These are phyloP conservation scores for Phlebopus sp. DNA, from an alignment of 1,284 basidiomycete genomes.

Conservation along the genomic window DNA sequence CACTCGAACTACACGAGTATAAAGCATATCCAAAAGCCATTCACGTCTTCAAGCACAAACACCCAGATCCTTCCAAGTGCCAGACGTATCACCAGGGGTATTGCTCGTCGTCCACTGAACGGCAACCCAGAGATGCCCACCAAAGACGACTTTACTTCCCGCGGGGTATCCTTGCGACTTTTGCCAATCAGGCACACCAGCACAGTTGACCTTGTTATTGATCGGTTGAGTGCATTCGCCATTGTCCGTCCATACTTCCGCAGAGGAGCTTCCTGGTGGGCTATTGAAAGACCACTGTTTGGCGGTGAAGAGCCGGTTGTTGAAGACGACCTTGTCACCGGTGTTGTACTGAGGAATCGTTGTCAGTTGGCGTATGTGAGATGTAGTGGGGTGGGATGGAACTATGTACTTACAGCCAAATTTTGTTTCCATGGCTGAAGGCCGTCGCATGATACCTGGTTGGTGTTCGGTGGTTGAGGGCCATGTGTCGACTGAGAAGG, in stretches of 20 bases:
- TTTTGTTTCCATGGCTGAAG: slow-evolving; percentile 1
- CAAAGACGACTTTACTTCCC: background rate
- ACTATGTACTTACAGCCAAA: slow-evolving; percentile 1
- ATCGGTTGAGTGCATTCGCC: background rate
- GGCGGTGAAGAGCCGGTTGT: slow-evolving; percentile 2
- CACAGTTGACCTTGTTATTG: slow-evolving; percentile 4
- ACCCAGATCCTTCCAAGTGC: slow-evolving; percentile 6
- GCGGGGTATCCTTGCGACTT: background rate
- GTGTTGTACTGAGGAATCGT: background rate
- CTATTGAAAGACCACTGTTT: slow-evolving; percentile 8
- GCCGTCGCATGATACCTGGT: background rate
- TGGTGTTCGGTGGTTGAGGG: too few relatives aligned
- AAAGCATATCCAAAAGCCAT: too few relatives aligned
- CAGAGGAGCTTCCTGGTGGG: background rate
- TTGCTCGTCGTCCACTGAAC: slow-evolving; percentile 7
- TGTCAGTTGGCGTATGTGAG: background rate
- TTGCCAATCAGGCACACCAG: background rate
- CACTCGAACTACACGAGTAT: too few relatives aligned
- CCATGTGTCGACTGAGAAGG: background rate
- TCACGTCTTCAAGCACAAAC: background rate
- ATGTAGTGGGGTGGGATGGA: too few relatives aligned
- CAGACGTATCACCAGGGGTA: slow-evolving; percentile 4
- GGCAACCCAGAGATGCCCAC: slow-evolving; percentile 3
- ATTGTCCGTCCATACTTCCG: background rate
- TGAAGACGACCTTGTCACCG: slow-evolving; percentile 3